Evolutionary conservation across 2,329 filamentous ascomycete genomes (phyloP), one percentile per base, ranked within the genome.

Genomic region (Claviceps cyperi): DNA sequence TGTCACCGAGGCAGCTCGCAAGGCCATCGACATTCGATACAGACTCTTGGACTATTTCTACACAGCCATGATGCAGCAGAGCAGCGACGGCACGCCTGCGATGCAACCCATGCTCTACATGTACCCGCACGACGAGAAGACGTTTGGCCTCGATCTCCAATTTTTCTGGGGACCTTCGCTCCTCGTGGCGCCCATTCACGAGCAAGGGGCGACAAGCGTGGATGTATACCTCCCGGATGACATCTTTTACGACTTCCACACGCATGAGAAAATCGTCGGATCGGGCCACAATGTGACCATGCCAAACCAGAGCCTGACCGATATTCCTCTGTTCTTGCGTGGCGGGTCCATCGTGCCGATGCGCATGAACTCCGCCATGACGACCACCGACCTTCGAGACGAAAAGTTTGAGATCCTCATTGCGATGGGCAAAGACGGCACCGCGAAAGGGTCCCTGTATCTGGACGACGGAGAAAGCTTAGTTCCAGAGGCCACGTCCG

Each of bases 41-140:
- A 72, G 75, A 39, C 69, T 89, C 14, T 71, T 89, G 14, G 84
- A 88, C 60, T 88, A 88, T 66, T 72, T 86, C 53, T 88, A 89
- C 70, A 87, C 84, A 1, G 78, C 79, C 0, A 69, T 87, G 55
- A 71, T 82, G 60, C 65, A 68, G 52, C 77, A 86, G 63, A 74
- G 22, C 54, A 58, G 6, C 28, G 73, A 73, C 21, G 84, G 84
- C 32, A 75, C 72, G 1, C 83, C 84, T 0, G 68, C 80, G 55
- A 68, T 86, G 51, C 80, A 78, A 58, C 83, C 84, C 0, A 64
- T 87, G 53, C 86, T 83, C 66, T 88, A 80, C 66, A 59, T 78
- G 17, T 88, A 86, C 59, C 83, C 71, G 4, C n/a, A 60, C 8
- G 72, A 75, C 49, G 43, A 58, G 11, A 63, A 62, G 11, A 69